Percentiles rank a stretch among this genome's conserved stretches.
Conservation (phyloP, 768 basidiomycete species). For the Lactarius sp. region DNA sequence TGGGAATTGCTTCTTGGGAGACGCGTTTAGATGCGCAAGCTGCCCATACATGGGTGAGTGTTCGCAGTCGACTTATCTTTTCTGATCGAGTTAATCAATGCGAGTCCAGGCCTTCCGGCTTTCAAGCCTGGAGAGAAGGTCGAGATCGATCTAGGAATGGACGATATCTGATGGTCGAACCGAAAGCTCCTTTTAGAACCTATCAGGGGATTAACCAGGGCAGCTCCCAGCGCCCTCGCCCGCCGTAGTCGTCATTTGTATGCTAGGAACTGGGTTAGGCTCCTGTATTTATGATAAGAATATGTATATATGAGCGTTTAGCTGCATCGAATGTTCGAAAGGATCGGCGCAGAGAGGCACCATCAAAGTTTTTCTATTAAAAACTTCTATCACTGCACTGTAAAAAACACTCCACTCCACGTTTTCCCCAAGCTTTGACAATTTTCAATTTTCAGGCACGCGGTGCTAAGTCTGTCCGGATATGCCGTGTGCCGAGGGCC, state of each 20-base stretch:
- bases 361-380: no score
- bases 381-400: no score
- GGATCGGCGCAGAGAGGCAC: no score
- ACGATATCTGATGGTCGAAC: constrained; percentile 63
- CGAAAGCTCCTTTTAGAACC: neutral
- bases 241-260: neutral
- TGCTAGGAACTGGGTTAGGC: neutral
- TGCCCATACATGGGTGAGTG: constrained; percentile 95
- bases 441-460: no score
- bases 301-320: no score
- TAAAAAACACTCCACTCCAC: no score
- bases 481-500: no score
- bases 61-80: constrained; percentile 1
- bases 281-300: neutral
- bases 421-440: no score
- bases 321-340: no score
- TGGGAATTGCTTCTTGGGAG: constrained; percentile 95
- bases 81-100: constrained; percentile 2
- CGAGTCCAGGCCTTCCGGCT: constrained; percentile 81
- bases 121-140: constrained; percentile 99
- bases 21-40: constrained; percentile 93
- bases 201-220: neutral
- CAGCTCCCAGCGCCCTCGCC: neutral
- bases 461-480: no score
- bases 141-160: constrained; percentile 82